A percentile compares a stretch with the other conserved stretches of the same genome.
Conservation (phyloP, 1,139 yeast species). For the Wickerhamomyces sp. region DNA sequence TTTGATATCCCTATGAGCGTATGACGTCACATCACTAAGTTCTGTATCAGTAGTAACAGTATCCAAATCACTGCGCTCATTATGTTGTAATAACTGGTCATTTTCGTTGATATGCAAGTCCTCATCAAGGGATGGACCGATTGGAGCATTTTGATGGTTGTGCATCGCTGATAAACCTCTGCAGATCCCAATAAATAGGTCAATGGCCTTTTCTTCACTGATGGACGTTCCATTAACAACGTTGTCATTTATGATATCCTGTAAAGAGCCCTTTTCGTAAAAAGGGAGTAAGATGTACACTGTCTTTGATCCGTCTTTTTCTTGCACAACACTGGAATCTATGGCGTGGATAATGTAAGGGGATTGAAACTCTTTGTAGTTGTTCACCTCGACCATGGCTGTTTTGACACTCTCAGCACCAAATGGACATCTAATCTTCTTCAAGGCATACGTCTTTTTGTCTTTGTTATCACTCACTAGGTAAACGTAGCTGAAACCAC, state of each 20-base stretch:
- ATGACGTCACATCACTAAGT: slow-evolving; percentile 57
- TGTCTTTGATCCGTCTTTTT: slow-evolving; percentile 72
- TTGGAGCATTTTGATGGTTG: slow-evolving; percentile 39
- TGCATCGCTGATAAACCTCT: slow-evolving; percentile 77
- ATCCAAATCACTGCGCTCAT: slow-evolving; percentile 9
- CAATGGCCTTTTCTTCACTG: slow-evolving; percentile 57
- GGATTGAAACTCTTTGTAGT: slow-evolving; percentile 63
- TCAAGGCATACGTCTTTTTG: slow-evolving; percentile 62
- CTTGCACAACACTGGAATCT: slow-evolving; percentile 68
- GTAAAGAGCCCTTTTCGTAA: slow-evolving; percentile 66
- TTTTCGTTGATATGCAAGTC: slow-evolving; percentile 4
- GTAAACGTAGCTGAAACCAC: slow-evolving; percentile 88
- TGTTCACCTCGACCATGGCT: slow-evolving; percentile 74
- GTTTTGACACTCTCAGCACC: slow-evolving; percentile 69
- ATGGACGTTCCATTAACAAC: slow-evolving; percentile 49
- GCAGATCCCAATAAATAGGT: slow-evolving; percentile 62
- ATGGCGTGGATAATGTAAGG: slow-evolving; percentile 66
- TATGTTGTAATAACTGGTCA: slow-evolving; percentile 5
- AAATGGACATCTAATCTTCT: slow-evolving; percentile 83
- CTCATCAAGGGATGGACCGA: neutral
- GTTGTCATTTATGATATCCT: slow-evolving; percentile 65
- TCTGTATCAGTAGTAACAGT: slow-evolving; percentile 35
- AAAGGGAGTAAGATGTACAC: slow-evolving; percentile 78
- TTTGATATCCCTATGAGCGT: slow-evolving; percentile 81
- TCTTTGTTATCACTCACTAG: slow-evolving; percentile 52